A percentile compares a stretch with the other conserved stretches of the same genome.
phyloP scores from a whole-genome alignment of 1,284 basidiomycete species.

The Abortiporus biennis region DNA sequence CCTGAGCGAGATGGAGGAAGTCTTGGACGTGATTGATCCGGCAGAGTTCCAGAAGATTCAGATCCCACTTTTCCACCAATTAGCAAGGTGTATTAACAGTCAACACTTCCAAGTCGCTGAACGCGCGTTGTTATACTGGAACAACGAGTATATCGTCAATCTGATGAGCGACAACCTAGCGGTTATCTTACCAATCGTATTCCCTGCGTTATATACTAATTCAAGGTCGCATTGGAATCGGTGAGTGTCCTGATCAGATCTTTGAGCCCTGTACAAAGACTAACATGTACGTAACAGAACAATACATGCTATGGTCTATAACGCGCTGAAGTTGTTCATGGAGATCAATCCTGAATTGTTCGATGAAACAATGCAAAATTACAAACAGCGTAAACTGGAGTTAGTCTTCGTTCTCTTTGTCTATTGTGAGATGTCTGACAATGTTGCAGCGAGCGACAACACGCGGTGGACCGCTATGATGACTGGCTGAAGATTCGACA shows the following conservation, averaged over 20 bases:
- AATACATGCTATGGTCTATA: conserved; percentile 99
- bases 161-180: conserved; percentile 96
- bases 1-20: conserved; percentile 98
- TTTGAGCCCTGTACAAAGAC: conserved; percentile 1
- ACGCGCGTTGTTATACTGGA: conserved; percentile 93
- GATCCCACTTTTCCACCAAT: conserved; percentile 89
- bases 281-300: conserved; percentile 51
- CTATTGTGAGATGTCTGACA: conserved; percentile 4
- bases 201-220: conserved; percentile 96
- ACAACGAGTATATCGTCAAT: conserved; percentile 99
- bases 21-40: conserved; percentile 97
- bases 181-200: conserved; percentile 91
- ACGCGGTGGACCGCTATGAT: conserved; percentile 73
- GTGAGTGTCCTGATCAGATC: conserved; percentile 41
- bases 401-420: conserved; percentile 34
- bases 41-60: conserved; percentile 97
- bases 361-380: conserved; percentile 91
- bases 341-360: conserved; percentile 97
- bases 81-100: conserved; percentile 96
- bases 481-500: conserved; percentile 80
- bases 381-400: conserved; percentile 85
- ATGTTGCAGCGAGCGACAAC: conserved; percentile 70
- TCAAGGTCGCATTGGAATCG: conserved; percentile 99
- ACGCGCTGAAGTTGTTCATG: conserved; percentile 98
- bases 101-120: conserved; percentile 99